Conservation (phyloP, 495 filamentous ascomycete species). For the Penicillium bovifimosum region DNA sequence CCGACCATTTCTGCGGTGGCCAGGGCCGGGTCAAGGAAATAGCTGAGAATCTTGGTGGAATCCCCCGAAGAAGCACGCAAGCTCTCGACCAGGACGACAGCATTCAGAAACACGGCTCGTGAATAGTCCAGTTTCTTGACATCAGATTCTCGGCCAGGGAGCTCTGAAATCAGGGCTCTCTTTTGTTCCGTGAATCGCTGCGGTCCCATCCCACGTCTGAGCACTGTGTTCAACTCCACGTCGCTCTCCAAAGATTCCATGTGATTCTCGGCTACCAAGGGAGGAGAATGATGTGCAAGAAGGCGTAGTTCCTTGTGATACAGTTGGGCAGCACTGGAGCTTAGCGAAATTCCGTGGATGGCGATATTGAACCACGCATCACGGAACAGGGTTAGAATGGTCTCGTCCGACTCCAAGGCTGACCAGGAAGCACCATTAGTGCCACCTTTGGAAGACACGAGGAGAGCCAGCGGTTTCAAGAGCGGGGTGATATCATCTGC, state of each 20-base stretch:
- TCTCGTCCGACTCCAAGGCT: constrained; percentile 49
- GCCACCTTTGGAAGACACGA: constrained; percentile 56
- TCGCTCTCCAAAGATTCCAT: constrained; percentile 89
- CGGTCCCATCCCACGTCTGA: constrained; percentile 72
- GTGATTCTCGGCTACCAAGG: constrained; percentile 75
- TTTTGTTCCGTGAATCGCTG: constrained; percentile 79
- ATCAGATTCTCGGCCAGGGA: constrained; percentile 69
- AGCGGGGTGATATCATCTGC: constrained; percentile 79
- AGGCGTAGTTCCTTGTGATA: constrained; percentile 67
- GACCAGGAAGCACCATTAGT: constrained; percentile 24
- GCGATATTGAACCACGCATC: constrained; percentile 98
- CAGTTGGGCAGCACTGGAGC: constrained; percentile 59
- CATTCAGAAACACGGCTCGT: constrained; percentile 84
- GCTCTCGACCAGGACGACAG: constrained; percentile 78
- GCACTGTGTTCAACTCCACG: constrained; percentile 87
- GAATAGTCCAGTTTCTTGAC: constrained; percentile 78
- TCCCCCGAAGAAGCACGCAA: constrained; percentile 77
- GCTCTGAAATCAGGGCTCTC: constrained; percentile 59
- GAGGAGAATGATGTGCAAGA: constrained; percentile 79
- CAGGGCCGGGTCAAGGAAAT: constrained; percentile 88
- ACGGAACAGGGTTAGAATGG: constrained; percentile 63
- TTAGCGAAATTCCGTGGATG: constrained; percentile 81
- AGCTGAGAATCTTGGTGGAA: constrained; percentile 78
- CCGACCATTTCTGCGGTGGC: constrained; percentile 70
- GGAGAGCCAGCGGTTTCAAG: constrained; percentile 70